Conservation (phyloP, 2,329 filamentous ascomycete genomes). For the Aspergillus ochraceoroseus region DNA sequence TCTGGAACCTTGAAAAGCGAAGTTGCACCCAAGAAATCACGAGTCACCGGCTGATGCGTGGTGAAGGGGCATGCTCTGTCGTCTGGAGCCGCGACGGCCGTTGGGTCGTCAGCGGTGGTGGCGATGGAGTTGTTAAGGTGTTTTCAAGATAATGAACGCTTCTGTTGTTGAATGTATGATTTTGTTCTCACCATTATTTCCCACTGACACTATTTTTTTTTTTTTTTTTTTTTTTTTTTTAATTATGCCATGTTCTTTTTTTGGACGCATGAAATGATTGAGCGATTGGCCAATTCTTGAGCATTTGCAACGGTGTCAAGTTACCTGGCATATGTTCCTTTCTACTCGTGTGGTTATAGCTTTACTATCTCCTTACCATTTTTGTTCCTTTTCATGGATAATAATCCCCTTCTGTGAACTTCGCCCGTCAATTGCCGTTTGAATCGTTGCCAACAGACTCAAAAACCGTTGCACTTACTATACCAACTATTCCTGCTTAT, state of each 20-base stretch:
- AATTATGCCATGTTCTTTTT: slow-evolving; percentile 27
- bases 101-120: slow-evolving; percentile 90
- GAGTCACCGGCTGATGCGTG: slow-evolving; percentile 86
- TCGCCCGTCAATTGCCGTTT: too few relatives aligned
- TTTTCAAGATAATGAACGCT: slow-evolving; percentile 49
- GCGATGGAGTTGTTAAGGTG: slow-evolving; percentile 94
- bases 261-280: slow-evolving; percentile 35
- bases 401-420: slow-evolving; percentile 7
- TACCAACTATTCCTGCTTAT: slow-evolving; percentile 3
- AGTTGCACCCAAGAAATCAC: slow-evolving; percentile 94
- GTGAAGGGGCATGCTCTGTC: slow-evolving; percentile 88
- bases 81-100: slow-evolving; percentile 94
- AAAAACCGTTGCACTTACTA: too few relatives aligned
- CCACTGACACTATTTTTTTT: slow-evolving; percentile 18
- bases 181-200: slow-evolving; percentile 22
- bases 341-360: slow-evolving; percentile 30
- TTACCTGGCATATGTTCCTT: slow-evolving; percentile 33
- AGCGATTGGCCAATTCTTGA: slow-evolving; percentile 35
- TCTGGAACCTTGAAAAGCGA: slow-evolving; percentile 96
- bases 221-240: too few relatives aligned
- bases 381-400: slow-evolving; percentile 12
- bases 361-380: slow-evolving; percentile 22
- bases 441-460: too few relatives aligned
- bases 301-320: slow-evolving; percentile 37
- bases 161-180: slow-evolving; percentile 30